Evolutionary conservation across 306 rosid genomes (phyloP), one percentile per base, ranked within the genome.

Genomic region (Dryas octopetala): DNA sequence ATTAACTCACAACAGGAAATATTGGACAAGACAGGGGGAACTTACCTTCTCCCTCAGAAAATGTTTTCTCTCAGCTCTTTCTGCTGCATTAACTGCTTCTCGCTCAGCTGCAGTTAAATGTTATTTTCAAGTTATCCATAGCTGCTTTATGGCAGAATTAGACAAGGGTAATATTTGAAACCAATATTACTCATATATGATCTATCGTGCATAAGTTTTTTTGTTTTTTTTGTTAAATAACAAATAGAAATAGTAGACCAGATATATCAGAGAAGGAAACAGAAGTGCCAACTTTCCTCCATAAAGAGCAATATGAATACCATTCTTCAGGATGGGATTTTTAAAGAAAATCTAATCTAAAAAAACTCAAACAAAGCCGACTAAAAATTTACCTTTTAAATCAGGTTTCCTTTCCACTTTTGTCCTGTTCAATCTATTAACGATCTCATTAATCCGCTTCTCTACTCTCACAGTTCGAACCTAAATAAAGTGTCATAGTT

Each of bases 341-440:
- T 63, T 40, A 9, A 9, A 45, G 32, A n/a, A 48, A 55, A 53
- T 52, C 41, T 13, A 6, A 76, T 62, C 15, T 53, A 47, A 1
- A 65, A 66, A 9, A 62, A 11, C 9, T 43, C 44, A 50, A 77
- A 74, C 78, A 28, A 75, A 44, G 75, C 46, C 40, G 66, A 74
- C 74, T 38, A 14, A 10, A 71, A 75, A 52, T 66, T 53, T 79
- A 95, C 99, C 99, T 89, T 92, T 92, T 82, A 95, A 86, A 92
- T 95, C 97, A 65, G 99, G 91, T 63, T 83, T 90, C 71, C 93
- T 86, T 90, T 89, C 97, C 88, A 92, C 97, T 77, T 92, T 95
- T 47, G 99, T 85, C 84, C 80, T 87, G 90, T 92, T 95, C 85
- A 95, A 84, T 81, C 96, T 84, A 81, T 95, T 95, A 45, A 92